Base-by-base conservation (phyloP, 2,329 filamentous ascomycete species). In the Chrysoporthe puriensis region DNA sequence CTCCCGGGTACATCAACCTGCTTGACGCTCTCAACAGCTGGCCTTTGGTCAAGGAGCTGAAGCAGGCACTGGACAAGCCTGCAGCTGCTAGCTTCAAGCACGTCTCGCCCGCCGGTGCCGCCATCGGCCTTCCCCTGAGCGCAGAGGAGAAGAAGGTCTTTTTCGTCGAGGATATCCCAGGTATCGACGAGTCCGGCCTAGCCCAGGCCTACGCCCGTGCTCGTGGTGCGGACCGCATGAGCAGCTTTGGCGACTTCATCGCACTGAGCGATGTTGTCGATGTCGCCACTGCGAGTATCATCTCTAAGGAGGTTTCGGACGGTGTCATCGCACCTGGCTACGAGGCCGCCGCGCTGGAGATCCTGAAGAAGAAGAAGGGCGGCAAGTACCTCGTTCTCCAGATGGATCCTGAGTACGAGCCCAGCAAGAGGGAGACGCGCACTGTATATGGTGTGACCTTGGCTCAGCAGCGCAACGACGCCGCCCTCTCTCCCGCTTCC, bases 21-120 rank as follows among this genome's bases (percentile, higher is more conserved):
- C 88, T 99, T 61, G 96, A 99, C 80, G 93, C 93, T 62, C 87
- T 99, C 74, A 99, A 99, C 81, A 93, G 94, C 73, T 99, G 96
- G 96, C 92, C 93, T 7, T 84, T 99, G 69, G 96, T 99, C 67
- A 97, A 97, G 85, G 96, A 99, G 83, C 88, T 99, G 75, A 96
- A 94, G 85, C 84, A 91, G 73, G 93, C 95, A 32, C 89, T 98
- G 32, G 90, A 91, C 73, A 90, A 91, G 79, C 93, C 96, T 44
- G 96, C 96, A 64, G 96, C 96, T 42, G 95, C 96, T 71, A 97
- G 93, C 79, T 99, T 99, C 90, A 99, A 97, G 88, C 96, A 99
- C 79, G 96, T 98, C 71, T 99, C 96, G 11, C 96, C 96, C 26
- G 96, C 96, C 56, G 96, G 96, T 76, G 96, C 95, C 68, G 95